A percentile compares a stretch with the other conserved stretches of the same genome.
Evolutionary conservation across 352 stramenopile genomes (phyloP).

Genomic region (Plasmopara halstedii): DNA sequence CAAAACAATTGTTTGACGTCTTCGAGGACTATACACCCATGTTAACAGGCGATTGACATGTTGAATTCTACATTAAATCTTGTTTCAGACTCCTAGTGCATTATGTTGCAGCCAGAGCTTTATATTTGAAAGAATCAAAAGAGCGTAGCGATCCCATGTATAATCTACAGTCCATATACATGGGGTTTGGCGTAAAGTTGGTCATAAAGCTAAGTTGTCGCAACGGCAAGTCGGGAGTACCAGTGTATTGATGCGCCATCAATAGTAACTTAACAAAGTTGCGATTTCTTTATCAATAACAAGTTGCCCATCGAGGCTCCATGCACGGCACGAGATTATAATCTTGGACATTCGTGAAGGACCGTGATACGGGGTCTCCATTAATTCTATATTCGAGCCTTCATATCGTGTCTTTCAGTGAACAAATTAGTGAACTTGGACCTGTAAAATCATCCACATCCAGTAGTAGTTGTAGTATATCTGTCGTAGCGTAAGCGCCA

Average conservation of each 20-base stretch:
- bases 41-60: constrained; percentile 1
- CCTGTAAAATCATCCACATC: not conserved
- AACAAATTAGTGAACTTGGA: not conserved
- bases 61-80: not conserved
- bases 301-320: not conserved
- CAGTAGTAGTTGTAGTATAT: not conserved
- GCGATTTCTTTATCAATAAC: constrained; percentile 1
- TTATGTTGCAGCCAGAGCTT: not conserved
- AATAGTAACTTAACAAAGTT: constrained; percentile 5
- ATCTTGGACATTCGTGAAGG: not conserved
- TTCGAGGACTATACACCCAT: not conserved
- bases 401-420: not conserved
- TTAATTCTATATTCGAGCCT: not conserved
- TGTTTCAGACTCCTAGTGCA: not conserved
- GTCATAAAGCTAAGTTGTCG: not conserved
- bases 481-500: not conserved
- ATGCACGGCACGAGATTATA: constrained; percentile 1
- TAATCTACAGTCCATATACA: not conserved
- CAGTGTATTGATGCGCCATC: not conserved
- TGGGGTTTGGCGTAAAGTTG: not conserved
- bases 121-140: not conserved
- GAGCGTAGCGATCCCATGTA: not conserved
- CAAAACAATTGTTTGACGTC: constrained; percentile 6
- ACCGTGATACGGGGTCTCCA: not conserved
- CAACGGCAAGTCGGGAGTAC: not conserved